Percentiles rank a stretch among this genome's conserved stretches.
Conservation (phyloP, 2,329 filamentous ascomycete genomes). For the Aspergillus amoenus region DNA sequence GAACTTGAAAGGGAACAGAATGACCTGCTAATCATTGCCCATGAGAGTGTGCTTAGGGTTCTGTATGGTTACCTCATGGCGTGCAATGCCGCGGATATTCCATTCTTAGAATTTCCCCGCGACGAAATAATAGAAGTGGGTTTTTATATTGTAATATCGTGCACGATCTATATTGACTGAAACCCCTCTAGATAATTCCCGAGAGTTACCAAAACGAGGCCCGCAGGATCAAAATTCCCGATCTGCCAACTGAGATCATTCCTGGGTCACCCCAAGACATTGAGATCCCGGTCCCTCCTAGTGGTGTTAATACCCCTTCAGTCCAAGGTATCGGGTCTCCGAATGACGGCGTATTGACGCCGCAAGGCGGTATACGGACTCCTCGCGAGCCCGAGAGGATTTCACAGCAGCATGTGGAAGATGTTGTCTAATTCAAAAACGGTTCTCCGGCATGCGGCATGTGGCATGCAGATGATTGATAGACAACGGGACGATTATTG, state of each 20-base stretch:
- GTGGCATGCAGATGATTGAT: constrained; percentile 3
- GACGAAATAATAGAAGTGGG: constrained; percentile 91
- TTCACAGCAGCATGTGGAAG: constrained; percentile 46
- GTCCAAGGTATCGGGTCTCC: constrained; percentile 43
- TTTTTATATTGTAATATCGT: neutral
- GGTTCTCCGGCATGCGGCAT: constrained; percentile 1
- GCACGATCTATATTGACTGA: constrained; percentile 12
- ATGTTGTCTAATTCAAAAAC: constrained; percentile 36
- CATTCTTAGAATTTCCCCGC: constrained; percentile 86
- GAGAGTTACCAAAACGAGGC: constrained; percentile 97
- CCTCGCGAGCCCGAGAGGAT: constrained; percentile 46
- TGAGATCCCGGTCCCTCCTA: constrained; percentile 70
- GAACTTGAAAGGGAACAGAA: constrained; percentile 96
- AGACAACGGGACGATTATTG: neutral
- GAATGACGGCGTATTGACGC: constrained; percentile 41
- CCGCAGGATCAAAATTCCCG: constrained; percentile 82
- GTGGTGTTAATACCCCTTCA: constrained; percentile 47
- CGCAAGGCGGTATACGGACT: constrained; percentile 42
- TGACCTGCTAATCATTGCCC: constrained; percentile 95
- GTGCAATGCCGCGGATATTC: constrained; percentile 92
- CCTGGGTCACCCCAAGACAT: constrained; percentile 79
- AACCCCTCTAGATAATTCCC: constrained; percentile 71
- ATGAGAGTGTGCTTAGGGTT: constrained; percentile 95
- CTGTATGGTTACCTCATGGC: constrained; percentile 98
- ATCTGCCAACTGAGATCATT: constrained; percentile 64